phyloP scores from a whole-genome alignment of 345 rosid species.

The Erysimum cheiranthoides region DNA sequence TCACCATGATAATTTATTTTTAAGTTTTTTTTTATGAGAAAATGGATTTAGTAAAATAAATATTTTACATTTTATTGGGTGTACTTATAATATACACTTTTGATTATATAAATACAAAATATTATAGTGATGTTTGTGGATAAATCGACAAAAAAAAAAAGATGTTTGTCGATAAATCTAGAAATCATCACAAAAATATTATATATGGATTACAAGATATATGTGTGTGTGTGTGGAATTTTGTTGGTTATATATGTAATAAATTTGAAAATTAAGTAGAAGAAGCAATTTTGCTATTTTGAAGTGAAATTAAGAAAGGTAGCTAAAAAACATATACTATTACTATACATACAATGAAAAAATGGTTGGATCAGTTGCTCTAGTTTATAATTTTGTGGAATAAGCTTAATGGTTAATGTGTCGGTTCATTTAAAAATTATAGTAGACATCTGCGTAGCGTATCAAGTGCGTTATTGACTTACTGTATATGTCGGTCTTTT shows the following conservation, averaged over 20 bases:
- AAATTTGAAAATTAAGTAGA: not conserved
- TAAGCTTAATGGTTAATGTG: conserved; percentile 28
- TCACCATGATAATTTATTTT: not conserved
- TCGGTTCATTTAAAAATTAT: conserved; percentile 9
- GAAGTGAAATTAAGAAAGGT: not conserved
- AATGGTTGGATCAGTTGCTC: not conserved
- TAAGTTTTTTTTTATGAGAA: not conserved
- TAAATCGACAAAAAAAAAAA: no score
- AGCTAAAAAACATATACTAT: not conserved
- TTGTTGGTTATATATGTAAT: no score
- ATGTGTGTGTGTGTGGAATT: no score
- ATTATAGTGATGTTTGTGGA: no score
- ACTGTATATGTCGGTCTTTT: conserved; percentile 18
- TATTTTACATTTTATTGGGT: not conserved
- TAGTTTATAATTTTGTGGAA: not conserved
- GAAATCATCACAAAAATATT: not conserved
- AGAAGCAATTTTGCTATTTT: not conserved
- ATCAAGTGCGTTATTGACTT: conserved; percentile 37
- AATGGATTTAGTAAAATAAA: not conserved
- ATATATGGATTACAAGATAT: no score
- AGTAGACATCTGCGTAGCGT: conserved; percentile 31
- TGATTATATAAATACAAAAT: no score
- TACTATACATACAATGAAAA: not conserved
- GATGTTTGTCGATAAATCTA: not conserved
- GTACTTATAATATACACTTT: no score